Evolutionary conservation across 1,284 basidiomycete species (phyloP), one percentile per base, ranked within the genome.

Genomic region (Tilletia setariae): DNA sequence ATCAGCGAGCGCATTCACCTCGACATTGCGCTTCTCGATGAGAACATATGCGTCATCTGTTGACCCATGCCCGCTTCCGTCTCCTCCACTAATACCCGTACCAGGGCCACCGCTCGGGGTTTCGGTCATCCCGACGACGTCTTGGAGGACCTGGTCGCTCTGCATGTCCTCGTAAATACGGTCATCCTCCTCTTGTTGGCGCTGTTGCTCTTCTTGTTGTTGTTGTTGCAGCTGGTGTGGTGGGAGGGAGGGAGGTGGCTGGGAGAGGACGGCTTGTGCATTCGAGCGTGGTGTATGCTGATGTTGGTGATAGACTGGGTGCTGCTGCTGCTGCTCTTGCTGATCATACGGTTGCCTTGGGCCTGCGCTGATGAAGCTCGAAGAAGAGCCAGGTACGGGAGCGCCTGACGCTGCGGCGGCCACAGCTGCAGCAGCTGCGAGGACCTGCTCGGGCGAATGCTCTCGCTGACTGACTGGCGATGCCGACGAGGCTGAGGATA

Each of bases 1-100:
- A 75, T 87, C 86, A 3, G 86, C 86, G 13, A 87, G 77, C 9
- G 85, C 85, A 67, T 87, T 87, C 72, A 87, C 85, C 77, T 87
- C 86, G 13, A 87, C 86, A 1, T 85, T 86, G 42, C 85, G 81
- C 79, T 87, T 87, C 79, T 87, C 86, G 15, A 87, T 85, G 43
- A 87, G 84, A 3, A 87, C 86, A 73, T 87, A 87, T 64, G 87
- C 86, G 32, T 78, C 77, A 0, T 83, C 83, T 3, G 83, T 74
- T n/a, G 83, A 74, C 64, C 77, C 77, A 40, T 79, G 77, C 53
- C 76, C 79, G 64, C 35, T 40, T 74, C 67, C 19, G 64, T 62
- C 40, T 67, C 25, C 62, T 49, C 13, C 44, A n/a, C n/a, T n/a
- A n/a, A 21, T 46, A 51, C 56, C 23, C 53, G 32, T 44, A 13